Evolutionary conservation across 495 filamentous ascomycete species (phyloP).

Genomic region (Lasiosphaeriaceae sp.): DNA sequence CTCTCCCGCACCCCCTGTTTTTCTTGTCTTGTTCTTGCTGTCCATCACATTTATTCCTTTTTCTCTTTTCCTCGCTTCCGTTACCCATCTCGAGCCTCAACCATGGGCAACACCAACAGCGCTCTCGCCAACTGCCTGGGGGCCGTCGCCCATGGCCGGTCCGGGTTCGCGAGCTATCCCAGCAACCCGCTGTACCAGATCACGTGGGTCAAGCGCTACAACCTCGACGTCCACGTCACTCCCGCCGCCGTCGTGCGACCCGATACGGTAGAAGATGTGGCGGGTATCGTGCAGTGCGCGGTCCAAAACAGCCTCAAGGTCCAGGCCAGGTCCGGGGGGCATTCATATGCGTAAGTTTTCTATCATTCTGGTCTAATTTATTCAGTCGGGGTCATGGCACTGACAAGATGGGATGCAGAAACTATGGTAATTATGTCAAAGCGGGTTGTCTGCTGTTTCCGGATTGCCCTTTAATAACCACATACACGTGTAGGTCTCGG

Average conservation of each 20-base stretch:
- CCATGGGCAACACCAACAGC: slow-evolving; percentile 28
- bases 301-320: slow-evolving; percentile 52
- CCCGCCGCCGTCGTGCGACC: slow-evolving; percentile 64
- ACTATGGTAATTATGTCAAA: slow-evolving; percentile 30
- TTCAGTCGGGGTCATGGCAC: too few relatives aligned
- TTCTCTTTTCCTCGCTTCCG: not conserved
- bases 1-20: too few relatives aligned
- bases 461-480: not conserved
- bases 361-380: too few relatives aligned
- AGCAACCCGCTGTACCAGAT: slow-evolving; percentile 35
- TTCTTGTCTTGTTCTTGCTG: too few relatives aligned
- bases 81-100: not conserved
- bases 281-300: slow-evolving; percentile 58
- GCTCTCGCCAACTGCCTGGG: slow-evolving; percentile 37
- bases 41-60: too few relatives aligned
- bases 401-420: slow-evolving; percentile 13
- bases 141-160: slow-evolving; percentile 35
- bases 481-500: slow-evolving; percentile 40
- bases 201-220: slow-evolving; percentile 53
- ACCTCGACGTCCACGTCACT: slow-evolving; percentile 56
- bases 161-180: slow-evolving; percentile 39
- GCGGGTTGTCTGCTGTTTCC: not conserved
- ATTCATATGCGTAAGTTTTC: slow-evolving; percentile 56
- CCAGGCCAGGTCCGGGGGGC: slow-evolving; percentile 67
- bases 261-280: slow-evolving; percentile 51